Evolutionary conservation across 2,329 filamentous ascomycete species (phyloP), one percentile per base, ranked within the genome.

Genomic region (Diplocarpon mali): DNA sequence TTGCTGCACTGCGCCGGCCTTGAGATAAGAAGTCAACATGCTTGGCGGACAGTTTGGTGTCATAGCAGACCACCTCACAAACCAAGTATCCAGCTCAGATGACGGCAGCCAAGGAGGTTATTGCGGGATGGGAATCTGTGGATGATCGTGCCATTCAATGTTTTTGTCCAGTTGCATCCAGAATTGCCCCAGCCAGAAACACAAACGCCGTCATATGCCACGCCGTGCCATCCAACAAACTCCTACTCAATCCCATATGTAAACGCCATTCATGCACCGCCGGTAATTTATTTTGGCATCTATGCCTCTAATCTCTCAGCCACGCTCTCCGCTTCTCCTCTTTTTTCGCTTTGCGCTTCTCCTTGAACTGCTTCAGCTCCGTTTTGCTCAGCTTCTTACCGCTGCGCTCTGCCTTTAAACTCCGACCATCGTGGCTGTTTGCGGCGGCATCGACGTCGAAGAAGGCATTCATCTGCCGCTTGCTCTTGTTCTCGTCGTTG

Each of bases 361-460:
- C 83, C 65, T 89, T 92, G 68, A 90, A 95, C 45, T 82, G 79
- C 68, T 93, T 90, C 52, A 98, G 68, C 67, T 98, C 87, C 49
- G 83, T 72, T 70, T 90, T 94, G 45, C 69, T 83, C 17, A 90
- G 72, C 65, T 86, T 88, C 74, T 92, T 89, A 44, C 80, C 79
- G 46, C 84, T 80, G 44, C 92, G 75, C 69, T 98, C 92, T 2
- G 88, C 92, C 66, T 90, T 93, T 47, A 98, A 69, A 60, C 89
- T 95, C 47, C 83, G 77, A 2, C 92, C 92, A 56, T 95, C 83
- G 60, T 98, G 89, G 46, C 78, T 77, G 60, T 94, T 95, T 4
- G 89, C 90, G 2, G 88, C 89, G 4, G 88, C 85, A 63, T 96
- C 89, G 35, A 95, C 89, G 61, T 98, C 90, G 63, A 96, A 98